Evolutionary conservation across 352 stramenopile genomes (phyloP).

Genomic region (Pythium apleroticum): DNA sequence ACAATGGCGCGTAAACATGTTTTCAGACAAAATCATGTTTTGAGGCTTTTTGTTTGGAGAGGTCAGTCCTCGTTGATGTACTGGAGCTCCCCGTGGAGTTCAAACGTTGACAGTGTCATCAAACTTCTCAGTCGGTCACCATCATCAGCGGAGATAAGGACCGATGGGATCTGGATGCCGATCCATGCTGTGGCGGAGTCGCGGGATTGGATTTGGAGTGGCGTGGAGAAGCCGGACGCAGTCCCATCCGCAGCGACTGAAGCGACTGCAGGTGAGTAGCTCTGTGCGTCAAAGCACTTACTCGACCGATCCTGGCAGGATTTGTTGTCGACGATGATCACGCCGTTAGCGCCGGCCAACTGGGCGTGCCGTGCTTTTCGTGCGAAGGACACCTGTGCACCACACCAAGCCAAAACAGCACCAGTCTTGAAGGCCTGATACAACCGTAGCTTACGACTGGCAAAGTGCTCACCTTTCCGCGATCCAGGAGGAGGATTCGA

Average conservation of each 20-base stretch:
- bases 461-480: slow-evolving; percentile 12
- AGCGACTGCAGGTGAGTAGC: background rate
- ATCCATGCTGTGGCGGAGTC: slow-evolving; percentile 8
- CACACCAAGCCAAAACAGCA: no score
- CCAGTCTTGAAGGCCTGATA: no score
- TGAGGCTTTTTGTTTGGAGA: background rate
- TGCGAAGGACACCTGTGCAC: slow-evolving; percentile 11
- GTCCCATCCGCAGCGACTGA: background rate
- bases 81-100: slow-evolving; percentile 12
- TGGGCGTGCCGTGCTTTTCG: slow-evolving; percentile 17
- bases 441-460: no score
- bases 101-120: slow-evolving; percentile 13
- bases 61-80: slow-evolving; percentile 7
- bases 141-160: slow-evolving; percentile 15
- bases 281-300: slow-evolving; percentile 12
- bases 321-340: slow-evolving; percentile 12
- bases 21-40: background rate
- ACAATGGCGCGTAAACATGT: background rate
- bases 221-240: background rate
- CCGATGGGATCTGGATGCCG: slow-evolving; percentile 12
- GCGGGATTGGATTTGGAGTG: background rate
- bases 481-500: slow-evolving; percentile 13
- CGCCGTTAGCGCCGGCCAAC: slow-evolving; percentile 9
- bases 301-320: background rate
- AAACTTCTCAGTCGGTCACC: slow-evolving; percentile 16